Percentiles rank a stretch among this genome's conserved stretches.
Evolutionary conservation across 331 rosid genomes (phyloP).

Genomic region (Quercus phellos): DNA sequence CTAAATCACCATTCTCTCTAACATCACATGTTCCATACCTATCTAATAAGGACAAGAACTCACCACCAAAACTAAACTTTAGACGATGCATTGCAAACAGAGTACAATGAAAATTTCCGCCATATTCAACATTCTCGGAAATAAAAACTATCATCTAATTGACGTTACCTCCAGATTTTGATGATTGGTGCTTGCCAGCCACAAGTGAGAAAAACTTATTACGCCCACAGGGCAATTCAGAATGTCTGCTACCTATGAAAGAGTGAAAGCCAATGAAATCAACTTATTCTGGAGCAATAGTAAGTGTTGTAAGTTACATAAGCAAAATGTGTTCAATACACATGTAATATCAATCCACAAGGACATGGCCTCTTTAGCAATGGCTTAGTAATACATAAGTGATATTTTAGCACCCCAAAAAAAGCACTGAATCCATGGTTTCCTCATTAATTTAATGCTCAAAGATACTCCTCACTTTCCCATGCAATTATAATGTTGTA

Average conservation of each 20-base stretch:
- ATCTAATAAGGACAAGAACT: background rate
- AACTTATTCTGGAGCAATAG: constrained; percentile 6
- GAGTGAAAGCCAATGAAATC: constrained; percentile 6
- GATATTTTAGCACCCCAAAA: background rate
- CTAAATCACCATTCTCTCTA: no score
- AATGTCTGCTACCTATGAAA: constrained; percentile 31
- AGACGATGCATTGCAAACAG: background rate
- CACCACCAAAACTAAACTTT: background rate
- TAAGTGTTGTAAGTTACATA: background rate
- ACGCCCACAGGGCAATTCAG: constrained; percentile 36
- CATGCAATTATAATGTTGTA: background rate
- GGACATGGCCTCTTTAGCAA: background rate
- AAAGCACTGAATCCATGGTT: no score
- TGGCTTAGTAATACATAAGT: background rate
- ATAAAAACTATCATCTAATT: background rate
- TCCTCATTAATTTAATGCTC: no score
- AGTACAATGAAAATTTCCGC: background rate
- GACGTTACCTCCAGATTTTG: constrained; percentile 30
- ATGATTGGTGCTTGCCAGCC: constrained; percentile 28
- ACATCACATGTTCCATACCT: background rate
- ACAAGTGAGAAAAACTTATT: constrained; percentile 39
- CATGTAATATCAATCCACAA: background rate
- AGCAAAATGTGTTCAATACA: background rate
- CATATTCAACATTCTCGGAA: background rate
- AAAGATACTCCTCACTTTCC: background rate